Percentiles rank a stretch among this genome's conserved stretches.
phyloP scores from a whole-genome alignment of 208 protist species.

The Vickermania ingenoplastis region DNA sequence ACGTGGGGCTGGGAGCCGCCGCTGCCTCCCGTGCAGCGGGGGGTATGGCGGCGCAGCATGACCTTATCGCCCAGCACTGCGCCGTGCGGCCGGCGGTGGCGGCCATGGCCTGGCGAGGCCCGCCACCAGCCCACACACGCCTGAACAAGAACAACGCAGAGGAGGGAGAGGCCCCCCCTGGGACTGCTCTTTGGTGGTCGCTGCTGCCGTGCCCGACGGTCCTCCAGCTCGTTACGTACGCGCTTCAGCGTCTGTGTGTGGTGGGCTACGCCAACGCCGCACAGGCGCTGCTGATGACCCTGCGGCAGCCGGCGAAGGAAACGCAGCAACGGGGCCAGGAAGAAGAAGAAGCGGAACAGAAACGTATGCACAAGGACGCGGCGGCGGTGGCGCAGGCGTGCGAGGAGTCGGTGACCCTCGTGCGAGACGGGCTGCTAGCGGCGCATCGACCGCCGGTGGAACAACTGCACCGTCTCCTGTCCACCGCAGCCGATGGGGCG shows the following conservation, averaged over 20 bases:
- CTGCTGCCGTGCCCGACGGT: background rate
- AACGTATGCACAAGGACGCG: background rate
- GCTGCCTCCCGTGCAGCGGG: no score
- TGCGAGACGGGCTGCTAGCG: background rate
- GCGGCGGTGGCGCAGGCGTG: background rate
- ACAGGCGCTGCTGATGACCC: conserved; percentile 4
- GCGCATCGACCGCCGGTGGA: background rate
- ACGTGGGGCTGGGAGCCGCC: no score
- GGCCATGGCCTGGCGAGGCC: background rate
- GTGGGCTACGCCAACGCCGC: conserved; percentile 27
- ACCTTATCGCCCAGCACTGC: background rate
- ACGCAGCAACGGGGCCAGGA: background rate
- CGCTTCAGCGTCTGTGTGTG: conserved; percentile 27
- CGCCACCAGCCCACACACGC: no score
- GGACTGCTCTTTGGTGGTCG: background rate
- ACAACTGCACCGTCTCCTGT: background rate
- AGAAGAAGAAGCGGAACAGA: background rate
- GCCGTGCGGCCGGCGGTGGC: background rate
- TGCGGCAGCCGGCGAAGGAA: background rate
- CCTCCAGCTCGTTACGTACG: conserved; percentile 25
- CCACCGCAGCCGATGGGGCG: background rate
- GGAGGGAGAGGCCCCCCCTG: no score
- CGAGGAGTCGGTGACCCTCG: background rate
- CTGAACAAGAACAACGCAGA: no score
- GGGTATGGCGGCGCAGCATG: no score